Evolutionary conservation across 306 rosid genomes (phyloP), one percentile per base, ranked within the genome.

Genomic region (Vicia faba): DNA sequence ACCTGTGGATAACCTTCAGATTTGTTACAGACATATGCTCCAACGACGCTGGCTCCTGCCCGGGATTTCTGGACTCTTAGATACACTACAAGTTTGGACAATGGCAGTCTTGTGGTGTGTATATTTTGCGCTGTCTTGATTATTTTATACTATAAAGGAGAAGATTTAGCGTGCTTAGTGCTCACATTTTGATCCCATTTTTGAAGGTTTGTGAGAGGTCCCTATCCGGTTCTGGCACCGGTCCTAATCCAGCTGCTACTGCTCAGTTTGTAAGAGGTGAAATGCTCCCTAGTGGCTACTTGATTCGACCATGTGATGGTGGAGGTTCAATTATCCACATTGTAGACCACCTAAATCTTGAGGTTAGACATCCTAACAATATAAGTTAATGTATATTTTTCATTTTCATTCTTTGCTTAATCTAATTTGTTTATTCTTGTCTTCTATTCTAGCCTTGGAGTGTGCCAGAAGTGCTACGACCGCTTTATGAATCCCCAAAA

Each of bases 321-420:
- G 99, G 99, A 44, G 99, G 99, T 53, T 95, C 99, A 55, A 95
- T 90, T 61, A 91, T 95, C 70, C 99, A 95, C 73, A 90, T 95
- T 41, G 99, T 90, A 68, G 99, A 95, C 75, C 99, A 95, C 81
- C 57, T 93, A 68, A 93, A 88, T 82, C 99, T 93, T 38, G 95
- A 93, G 96, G 99, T 93, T 39, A 79, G 76, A 69, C 69, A 29
- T 58, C 49, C 50, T 36, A 11, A 48, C 64, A 63, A 45, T 14
- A 14, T 62, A 12, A 19, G 54, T 36, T 39, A 49, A 40, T 58
- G 14, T 10, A 16, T 25, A 38, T 36, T n/a, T n/a, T n/a, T n/a
- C n/a, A n/a, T 28, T 46, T 29, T 13, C 8, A 12, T 63, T 26
- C 5, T 48, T 14, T 8, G 13, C 10, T 3, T 51, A 40, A 11